Evolutionary conservation across 345 rosid species (phyloP), one percentile per base, ranked within the genome.

Genomic region (Rhodamnia argentea): DNA sequence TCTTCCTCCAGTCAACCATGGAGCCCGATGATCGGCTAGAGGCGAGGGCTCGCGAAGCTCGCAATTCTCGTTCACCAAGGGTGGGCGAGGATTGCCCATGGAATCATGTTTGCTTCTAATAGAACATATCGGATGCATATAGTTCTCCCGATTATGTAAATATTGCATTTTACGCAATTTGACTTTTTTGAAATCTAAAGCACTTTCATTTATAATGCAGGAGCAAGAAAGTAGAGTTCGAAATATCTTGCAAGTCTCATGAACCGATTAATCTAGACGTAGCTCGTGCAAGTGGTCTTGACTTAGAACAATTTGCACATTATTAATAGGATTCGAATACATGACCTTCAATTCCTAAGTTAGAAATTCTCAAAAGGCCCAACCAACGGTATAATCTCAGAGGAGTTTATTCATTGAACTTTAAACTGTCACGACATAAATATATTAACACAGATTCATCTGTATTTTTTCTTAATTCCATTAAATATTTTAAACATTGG

Each of bases 201-300:
- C 75, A 62, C 42, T 62, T 62, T 14, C 5, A 29, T 62, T 62
- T 62, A 29, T 27, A 62, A 64, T 2, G 12, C 4, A 0, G 6
- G 76, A 29, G 26, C 7, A 37, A 1, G 3, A 70, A 37, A 70
- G 47, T 37, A 37, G 47, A 70, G 7, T 4, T 20, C 18, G 13
- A 37, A 18, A 64, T 5, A 32, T 64, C 44, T 32, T 32, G 5
- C 3, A 32, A 32, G 78, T 70, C 11, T 0, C 20, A 18, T 32
- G 13, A 70, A 32, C 1, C 24, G 23, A 37, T 70, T 70, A 70
- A 70, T 70, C 3, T 13, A 9, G 2, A 44, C 7, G 2, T 37
- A 5, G 26, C 42, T 70, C 23, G 7, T 18, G 42, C 0, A 32
- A 0, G 18, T 18, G 24, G 1, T 10, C 13, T 2, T 9, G 0